phyloP scores from a whole-genome alignment of 1,284 basidiomycete species.

The Mycena sp. region DNA sequence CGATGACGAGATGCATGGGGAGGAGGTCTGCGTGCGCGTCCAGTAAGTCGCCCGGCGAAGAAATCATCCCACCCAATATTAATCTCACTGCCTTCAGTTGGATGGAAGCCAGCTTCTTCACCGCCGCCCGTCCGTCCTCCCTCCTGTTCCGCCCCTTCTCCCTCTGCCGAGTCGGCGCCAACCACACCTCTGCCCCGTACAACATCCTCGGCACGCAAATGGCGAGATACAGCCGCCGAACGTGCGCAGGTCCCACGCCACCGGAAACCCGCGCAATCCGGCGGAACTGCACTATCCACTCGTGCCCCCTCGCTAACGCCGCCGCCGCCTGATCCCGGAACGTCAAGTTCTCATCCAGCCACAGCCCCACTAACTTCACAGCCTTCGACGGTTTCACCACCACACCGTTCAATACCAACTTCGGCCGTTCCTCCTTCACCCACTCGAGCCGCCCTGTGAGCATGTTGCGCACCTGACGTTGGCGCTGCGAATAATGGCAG shows the following conservation, averaged over 20 bases:
- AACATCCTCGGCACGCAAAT: slow-evolving; percentile 43
- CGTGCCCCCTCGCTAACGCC: slow-evolving; percentile 9
- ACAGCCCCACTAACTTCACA: slow-evolving; percentile 10
- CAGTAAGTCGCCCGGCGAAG: slow-evolving; percentile 43
- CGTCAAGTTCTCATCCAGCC: background rate
- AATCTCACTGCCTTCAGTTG: slow-evolving; percentile 45
- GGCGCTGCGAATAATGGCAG: slow-evolving; percentile 6
- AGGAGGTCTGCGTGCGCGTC: slow-evolving; percentile 44
- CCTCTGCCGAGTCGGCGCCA: slow-evolving; percentile 13
- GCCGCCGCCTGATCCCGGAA: slow-evolving; percentile 1
- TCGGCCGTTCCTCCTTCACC: background rate
- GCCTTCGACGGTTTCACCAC: background rate
- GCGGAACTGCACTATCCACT: slow-evolving; percentile 18
- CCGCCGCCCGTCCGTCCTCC: slow-evolving; percentile 1
- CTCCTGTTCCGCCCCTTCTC: background rate
- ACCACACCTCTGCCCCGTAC: slow-evolving; percentile 48
- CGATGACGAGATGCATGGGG: slow-evolving; percentile 36
- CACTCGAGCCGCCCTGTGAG: background rate
- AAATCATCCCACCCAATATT: slow-evolving; percentile 46
- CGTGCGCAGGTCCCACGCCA: slow-evolving; percentile 32
- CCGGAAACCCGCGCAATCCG: slow-evolving; percentile 34
- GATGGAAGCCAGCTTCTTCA: slow-evolving; percentile 35
- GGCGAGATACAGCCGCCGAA: slow-evolving; percentile 39
- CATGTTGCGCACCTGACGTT: background rate
- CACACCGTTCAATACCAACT: background rate